Evolutionary conservation across 345 rosid genomes (phyloP), one percentile per base, ranked within the genome.

Genomic region (Trapa incisa): DNA sequence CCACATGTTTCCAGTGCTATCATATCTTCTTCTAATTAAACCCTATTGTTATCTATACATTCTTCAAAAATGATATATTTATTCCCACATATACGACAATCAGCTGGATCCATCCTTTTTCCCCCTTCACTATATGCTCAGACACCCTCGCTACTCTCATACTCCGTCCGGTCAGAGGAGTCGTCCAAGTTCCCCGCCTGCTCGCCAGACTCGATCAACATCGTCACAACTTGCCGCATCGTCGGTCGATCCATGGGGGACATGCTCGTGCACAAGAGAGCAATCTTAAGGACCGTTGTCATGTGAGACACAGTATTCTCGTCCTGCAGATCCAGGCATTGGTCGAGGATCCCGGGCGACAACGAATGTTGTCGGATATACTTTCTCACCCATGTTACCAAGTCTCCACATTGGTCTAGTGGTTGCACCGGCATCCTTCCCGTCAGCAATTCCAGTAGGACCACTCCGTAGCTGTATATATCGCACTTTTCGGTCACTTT

Each of bases 401-500:
- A 89, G 80, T 93, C 92, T 0, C 98, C 96, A 0, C 97, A 97
- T 75, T 84, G 89, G 10, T 93, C 97, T 64, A 93, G 81, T 3
- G 94, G 94, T 50, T 93, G 98, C 60, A 93, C 94, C 0, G 98
- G 97, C 15, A 85, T 77, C 80, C 75, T 90, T 14, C 98, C 97
- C 0, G 98, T 93, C 62, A 87, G 74, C 69, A 87, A 77, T 76
- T 87, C 92, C 74, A 87, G 57, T 32, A 87, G 73, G 68, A 93
- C 97, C 15, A 90, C 98, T 67, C 98, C 98, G 15, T 86, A 93
- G 85, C 98, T 90, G 41, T 93, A 93, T 48, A 81, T 84, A 80
- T 93, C 98, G 50, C 97, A 85, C 71, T 90, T 93, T 75, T 93
- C 98, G 0, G 96, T 87, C 37, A 90, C 88, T 74, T 93, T 93